Evolutionary conservation across 2,329 filamentous ascomycete genomes (phyloP).

Genomic region (Trichophyton schoenleinii): DNA sequence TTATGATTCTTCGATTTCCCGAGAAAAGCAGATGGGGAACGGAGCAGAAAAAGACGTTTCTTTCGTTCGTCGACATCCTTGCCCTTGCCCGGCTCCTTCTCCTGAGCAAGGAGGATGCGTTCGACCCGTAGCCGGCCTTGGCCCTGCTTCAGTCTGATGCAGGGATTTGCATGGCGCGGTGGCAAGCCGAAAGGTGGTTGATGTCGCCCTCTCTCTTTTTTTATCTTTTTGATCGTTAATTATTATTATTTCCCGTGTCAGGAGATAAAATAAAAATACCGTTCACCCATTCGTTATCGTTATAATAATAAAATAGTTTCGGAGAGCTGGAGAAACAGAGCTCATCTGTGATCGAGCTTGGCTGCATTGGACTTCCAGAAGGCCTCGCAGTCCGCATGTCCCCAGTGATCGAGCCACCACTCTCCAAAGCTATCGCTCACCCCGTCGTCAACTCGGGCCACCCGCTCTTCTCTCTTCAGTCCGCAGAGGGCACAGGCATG

Average conservation of each 20-base stretch:
- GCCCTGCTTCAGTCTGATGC: not conserved
- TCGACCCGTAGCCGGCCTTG: not conserved
- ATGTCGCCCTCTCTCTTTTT: too few species aligned
- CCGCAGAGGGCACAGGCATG: conserved; percentile 78
- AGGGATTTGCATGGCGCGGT: not conserved
- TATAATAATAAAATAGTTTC: not conserved
- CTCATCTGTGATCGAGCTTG: not conserved
- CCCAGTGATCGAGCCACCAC: conserved; percentile 92
- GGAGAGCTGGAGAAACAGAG: not conserved
- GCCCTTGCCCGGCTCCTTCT: not conserved
- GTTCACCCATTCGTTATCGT: not conserved
- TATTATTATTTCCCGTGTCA: too few species aligned
- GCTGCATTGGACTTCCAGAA: conserved; percentile 64
- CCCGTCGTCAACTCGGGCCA: conserved; percentile 59
- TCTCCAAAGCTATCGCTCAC: conserved; percentile 89
- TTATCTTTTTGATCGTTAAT: too few species aligned
- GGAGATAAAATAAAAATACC: too few species aligned
- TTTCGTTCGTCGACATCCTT: not conserved
- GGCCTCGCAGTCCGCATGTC: conserved; percentile 62
- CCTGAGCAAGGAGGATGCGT: not conserved
- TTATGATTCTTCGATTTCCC: not conserved
- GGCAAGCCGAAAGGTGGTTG: not conserved
- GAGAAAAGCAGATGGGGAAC: not conserved
- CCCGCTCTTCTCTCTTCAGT: conserved; percentile 71
- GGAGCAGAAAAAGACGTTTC: not conserved